Evolutionary conservation across 331 rosid genomes (phyloP).

Genomic region (Dryas integrifolia): DNA sequence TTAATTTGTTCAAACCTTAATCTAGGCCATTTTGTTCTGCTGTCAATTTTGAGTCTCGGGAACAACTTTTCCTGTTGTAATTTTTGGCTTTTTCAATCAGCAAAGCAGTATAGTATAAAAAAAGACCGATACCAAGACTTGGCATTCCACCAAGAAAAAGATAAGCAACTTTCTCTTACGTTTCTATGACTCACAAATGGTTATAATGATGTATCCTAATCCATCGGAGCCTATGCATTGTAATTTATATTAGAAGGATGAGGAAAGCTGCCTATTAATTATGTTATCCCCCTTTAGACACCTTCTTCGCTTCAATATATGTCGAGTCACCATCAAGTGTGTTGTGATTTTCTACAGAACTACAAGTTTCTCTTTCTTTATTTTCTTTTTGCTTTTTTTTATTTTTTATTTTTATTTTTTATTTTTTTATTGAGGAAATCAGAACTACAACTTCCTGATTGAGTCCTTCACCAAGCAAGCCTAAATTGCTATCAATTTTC

Average conservation of each 20-base stretch:
- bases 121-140: neutral
- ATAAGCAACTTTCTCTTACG: neutral
- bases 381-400: neutral
- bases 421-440: neutral
- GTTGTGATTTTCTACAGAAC: neutral
- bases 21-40: conserved; percentile 19
- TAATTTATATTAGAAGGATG: neutral
- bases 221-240: neutral
- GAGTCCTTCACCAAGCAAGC: neutral
- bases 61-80: conserved; percentile 8
- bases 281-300: neutral
- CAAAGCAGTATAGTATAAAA: neutral
- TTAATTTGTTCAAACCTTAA: conserved; percentile 10
- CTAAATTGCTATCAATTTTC: neutral
- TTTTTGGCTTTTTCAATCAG: neutral
- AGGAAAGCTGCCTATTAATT: neutral
- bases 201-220: neutral
- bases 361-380: neutral
- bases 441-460: neutral
- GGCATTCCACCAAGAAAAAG: neutral
- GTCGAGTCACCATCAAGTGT: neutral
- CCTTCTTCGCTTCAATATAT: neutral
- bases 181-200: neutral
- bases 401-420: neutral
- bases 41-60: conserved; percentile 14